Base-by-base conservation (phyloP, 1,284 basidiomycete genomes). In the Trametes pubescens region DNA sequence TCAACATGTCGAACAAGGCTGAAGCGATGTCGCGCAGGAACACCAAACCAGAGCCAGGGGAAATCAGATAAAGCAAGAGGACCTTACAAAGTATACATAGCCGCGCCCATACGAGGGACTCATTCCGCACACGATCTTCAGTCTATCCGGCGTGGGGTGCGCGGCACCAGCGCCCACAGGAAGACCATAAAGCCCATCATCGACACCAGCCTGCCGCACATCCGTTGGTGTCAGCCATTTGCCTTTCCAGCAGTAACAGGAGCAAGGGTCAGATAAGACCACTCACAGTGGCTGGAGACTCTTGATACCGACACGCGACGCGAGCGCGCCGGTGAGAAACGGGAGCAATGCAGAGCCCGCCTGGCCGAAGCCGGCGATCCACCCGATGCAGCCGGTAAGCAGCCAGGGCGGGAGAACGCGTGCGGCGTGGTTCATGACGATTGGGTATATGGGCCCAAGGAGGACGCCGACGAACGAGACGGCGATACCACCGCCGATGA, bases 321-420 rank as follows among this genome's bases (percentile, higher is more conserved):
- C 84, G 16, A 89, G 77, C 4, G 81, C 79, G 26, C 86, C 86
- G 0, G 84, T 86, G 51, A 86, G 74, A 72, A 87, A 87, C 10
- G 87, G 86, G 9, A 87, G 63, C 34, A 83, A 64, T 2, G 86
- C 86, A 18, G 81, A 82, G 7, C 86, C 86, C 6, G 82, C 80
- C 69, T 84, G 82, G 1, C 86, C 85, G 49, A 85, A 78, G 14
- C 81, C 83, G 29, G 82, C 80, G 57, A 87, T 86, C 84, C 84
- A 88, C 2, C 86, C 86, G 37, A 88, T 86, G 61, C 79, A 80
- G 11, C 82, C 84, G 0, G 82, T 86, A 35, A 87, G 74, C 6
- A 88, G 73, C 78, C 81, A 80, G 10, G 79, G 78, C 6, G 86
- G 85, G 29, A 88, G 75, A 46, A 86, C 75, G 26, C 80, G 78